A percentile compares a stretch with the other conserved stretches of the same genome.
Conservation (phyloP, 1,284 basidiomycete genomes). For the Cryptococcus sp. region DNA sequence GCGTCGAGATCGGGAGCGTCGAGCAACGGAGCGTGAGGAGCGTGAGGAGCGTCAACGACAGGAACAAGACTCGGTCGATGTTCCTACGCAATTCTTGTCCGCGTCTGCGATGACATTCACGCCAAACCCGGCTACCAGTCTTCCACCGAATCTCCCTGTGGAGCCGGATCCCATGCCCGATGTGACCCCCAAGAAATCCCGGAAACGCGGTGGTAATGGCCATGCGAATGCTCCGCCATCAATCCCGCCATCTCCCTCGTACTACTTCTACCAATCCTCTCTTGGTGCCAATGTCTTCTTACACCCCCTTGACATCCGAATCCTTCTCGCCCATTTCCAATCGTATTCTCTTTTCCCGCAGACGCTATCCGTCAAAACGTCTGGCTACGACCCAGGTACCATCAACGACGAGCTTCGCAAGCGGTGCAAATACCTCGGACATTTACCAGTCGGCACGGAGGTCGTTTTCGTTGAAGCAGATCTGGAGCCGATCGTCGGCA, state of each 20-base stretch:
- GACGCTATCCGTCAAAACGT: conserved; percentile 73
- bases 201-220: conserved; percentile 32
- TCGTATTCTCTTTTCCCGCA: conserved; percentile 84
- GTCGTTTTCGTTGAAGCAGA: conserved; percentile 94
- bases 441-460: conserved; percentile 87
- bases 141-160: conserved; percentile 42
- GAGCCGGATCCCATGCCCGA: conserved; percentile 47
- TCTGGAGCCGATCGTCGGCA: conserved; percentile 70
- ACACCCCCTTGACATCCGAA: conserved; percentile 93
- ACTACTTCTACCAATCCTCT: conserved; percentile 94
- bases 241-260: conserved; percentile 54
- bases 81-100: conserved; percentile 25
- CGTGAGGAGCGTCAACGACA: conserved; percentile 18
- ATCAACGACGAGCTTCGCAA: conserved; percentile 88
- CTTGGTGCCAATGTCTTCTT: conserved; percentile 90
- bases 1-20: conserved; percentile 50
- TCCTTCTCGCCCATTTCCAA: conserved; percentile 80
- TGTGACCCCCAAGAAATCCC: conserved; percentile 29
- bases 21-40: conserved; percentile 38
- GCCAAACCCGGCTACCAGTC: conserved; percentile 9
- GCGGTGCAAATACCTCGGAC: conserved; percentile 92
- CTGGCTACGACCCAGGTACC: conserved; percentile 64
- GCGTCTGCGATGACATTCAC: conserved; percentile 1
- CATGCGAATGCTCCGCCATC: conserved; percentile 30
- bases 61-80: conserved; percentile 13